Base-by-base conservation (phyloP, 371 early-diverging fungal genomes). In the Haplosporangium sp. region DNA sequence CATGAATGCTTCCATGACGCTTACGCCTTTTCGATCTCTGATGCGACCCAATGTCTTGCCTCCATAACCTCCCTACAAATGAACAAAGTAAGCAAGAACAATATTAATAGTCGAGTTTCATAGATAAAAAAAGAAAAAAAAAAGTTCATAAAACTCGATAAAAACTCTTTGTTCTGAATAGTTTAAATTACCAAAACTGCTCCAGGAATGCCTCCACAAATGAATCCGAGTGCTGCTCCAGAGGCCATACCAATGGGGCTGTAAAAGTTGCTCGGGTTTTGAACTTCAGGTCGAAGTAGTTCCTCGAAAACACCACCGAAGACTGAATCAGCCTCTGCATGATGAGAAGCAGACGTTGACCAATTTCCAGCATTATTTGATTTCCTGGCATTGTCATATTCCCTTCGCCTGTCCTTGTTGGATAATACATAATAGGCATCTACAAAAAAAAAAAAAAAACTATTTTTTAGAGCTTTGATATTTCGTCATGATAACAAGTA, bases 291-390 rank as follows among this genome's bases (percentile, higher is more conserved):
- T 52, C 85, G 84, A 59, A 91, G 70, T n/a, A 91, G 63, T 48
- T 89, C 89, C 70, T 88, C 90, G 79, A 91, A 91, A 42, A 90
- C 91, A 34, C 86, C 83, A 42, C 86, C 88, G 74, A 91, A 91
- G 59, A 88, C 48, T 17, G 55, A 15, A 8, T 85, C 77, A 27
- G 87, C 67, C 34, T 87, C 85, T 0, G 89, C 71, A 37, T 86
- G 27, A 27, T 27, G 82, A 1, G 64, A 70, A 17, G 65, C 61
- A n/a, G 67, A n/a, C 37, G 56, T 37, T 19, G 56, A 53, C 63
- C 65, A 65, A 34, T 50, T 48, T 42, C 52, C 40, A 20, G 15
- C 61, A 42, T 57, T 65, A 52, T 48, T 77, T 0, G 68, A 58
- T 39, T 50, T 57, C 50, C 84, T 72, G 3, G 82, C 83, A 34